These are phyloP conservation scores for Kwoniella sp. DNA, from an alignment of 768 basidiomycete genomes.

Conservation along the genomic window DNA sequence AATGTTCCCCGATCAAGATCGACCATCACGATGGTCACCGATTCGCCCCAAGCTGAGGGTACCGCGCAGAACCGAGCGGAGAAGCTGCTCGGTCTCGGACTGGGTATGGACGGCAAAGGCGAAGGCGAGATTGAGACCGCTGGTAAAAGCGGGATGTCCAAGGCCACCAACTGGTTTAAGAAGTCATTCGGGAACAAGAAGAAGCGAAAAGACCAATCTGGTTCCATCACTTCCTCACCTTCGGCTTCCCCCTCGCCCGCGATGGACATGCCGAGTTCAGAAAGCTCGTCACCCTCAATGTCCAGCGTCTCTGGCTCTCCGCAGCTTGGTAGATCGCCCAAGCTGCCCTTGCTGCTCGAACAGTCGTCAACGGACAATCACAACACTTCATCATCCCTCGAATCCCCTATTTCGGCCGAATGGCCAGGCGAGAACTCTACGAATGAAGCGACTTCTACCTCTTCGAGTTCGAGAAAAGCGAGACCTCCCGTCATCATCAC, in stretches of 20 bases:
- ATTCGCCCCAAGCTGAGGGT: conserved; percentile 31
- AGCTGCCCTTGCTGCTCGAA: background rate
- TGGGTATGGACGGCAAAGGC: conserved; percentile 24
- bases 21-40: conserved; percentile 55
- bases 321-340: background rate
- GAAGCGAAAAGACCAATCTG: conserved; percentile 33
- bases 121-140: conserved; percentile 17
- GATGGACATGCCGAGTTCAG: conserved; percentile 1
- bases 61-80: conserved; percentile 45
- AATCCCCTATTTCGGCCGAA: conserved; percentile 3
- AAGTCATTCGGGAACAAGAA: conserved; percentile 49
- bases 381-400: background rate
- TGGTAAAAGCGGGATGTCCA: conserved; percentile 19
- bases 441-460: background rate
- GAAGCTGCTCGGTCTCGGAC: conserved; percentile 43
- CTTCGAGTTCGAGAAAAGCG: conserved; percentile 2
- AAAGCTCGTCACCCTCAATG: conserved; percentile 3
- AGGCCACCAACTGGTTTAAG: conserved; percentile 53
- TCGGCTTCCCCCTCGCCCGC: conserved; percentile 9
- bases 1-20: conserved; percentile 43
- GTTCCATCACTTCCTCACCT: conserved; percentile 13
- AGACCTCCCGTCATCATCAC: conserved; percentile 39
- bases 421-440: conserved; percentile 10
- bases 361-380: background rate
- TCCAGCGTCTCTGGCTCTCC: background rate